These are phyloP conservation scores for Saccharomycopsis javanensis DNA, from an alignment of 805 yeast species.

Conservation along the genomic window DNA sequence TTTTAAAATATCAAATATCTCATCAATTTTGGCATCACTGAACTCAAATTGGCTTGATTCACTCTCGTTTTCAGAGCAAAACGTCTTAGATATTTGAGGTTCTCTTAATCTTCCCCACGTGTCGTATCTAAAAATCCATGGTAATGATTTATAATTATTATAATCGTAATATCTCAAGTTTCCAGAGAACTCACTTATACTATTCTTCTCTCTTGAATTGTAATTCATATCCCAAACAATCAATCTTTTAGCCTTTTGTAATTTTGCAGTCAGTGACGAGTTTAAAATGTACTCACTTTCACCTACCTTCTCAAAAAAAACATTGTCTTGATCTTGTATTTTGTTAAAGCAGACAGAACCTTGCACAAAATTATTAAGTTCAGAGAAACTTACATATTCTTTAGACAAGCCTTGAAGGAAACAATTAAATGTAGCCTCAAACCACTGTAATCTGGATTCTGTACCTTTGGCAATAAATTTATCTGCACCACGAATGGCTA, in stretches of 20 bases:
- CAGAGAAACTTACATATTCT: slow-evolving; percentile 6
- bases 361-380: slow-evolving; percentile 4
- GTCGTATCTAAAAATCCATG: slow-evolving; percentile 10
- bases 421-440: slow-evolving; percentile 14
- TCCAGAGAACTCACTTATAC: slow-evolving; percentile 19
- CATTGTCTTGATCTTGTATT: slow-evolving; percentile 29
- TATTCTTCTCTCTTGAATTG: slow-evolving; percentile 24
- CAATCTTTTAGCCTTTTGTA: slow-evolving; percentile 31
- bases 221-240: slow-evolving; percentile 32
- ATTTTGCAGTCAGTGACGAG: slow-evolving; percentile 25
- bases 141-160: slow-evolving; percentile 7
- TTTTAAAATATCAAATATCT: not conserved
- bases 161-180: slow-evolving; percentile 6
- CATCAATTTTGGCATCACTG: not conserved
- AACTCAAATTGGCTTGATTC: not conserved
- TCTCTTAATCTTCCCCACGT: slow-evolving; percentile 14
- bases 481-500: not conserved
- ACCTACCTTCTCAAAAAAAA: slow-evolving; percentile 26
- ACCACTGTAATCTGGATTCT: slow-evolving; percentile 14
- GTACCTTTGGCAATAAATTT: slow-evolving; percentile 10
- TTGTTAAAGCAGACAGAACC: slow-evolving; percentile 16
- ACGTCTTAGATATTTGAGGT: not conserved
- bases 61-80: not conserved
- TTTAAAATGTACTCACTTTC: slow-evolving; percentile 25
- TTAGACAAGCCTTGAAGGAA: slow-evolving; percentile 2